A percentile compares a stretch with the other conserved stretches of the same genome.
Conservation (phyloP, 2,329 filamentous ascomycete species). For the Fusarium penzigii region DNA sequence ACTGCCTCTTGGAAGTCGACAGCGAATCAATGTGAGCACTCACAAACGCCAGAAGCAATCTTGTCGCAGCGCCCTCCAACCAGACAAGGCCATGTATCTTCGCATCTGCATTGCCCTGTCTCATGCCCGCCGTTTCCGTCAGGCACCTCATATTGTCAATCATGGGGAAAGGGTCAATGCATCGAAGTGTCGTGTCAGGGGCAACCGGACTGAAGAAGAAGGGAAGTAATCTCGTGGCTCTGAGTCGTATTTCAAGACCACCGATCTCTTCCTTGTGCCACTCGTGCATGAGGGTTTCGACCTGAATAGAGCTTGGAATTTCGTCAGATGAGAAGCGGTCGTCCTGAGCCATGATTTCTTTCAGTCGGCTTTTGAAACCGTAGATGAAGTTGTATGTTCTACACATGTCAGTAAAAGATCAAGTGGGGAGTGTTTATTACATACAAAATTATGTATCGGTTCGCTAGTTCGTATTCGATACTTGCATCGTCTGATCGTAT, state of each 20-base stretch:
- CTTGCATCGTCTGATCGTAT: not conserved
- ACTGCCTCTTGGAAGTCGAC: not conserved
- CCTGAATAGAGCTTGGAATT: not conserved
- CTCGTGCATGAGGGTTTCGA: slow-evolving; percentile 11
- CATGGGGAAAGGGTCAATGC: slow-evolving; percentile 8
- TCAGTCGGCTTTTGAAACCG: slow-evolving; percentile 22
- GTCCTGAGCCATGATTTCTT: slow-evolving; percentile 9
- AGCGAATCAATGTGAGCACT: slow-evolving; percentile 15
- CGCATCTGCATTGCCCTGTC: not conserved
- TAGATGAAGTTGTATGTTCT: slow-evolving; percentile 25
- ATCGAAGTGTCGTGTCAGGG: not conserved
- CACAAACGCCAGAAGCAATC: slow-evolving; percentile 16
- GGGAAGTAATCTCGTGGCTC: slow-evolving; percentile 15
- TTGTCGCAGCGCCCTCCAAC: slow-evolving; percentile 19
- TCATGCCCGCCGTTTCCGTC: slow-evolving; percentile 2
- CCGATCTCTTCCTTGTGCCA: slow-evolving; percentile 18
- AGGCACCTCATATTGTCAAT: slow-evolving; percentile 9
- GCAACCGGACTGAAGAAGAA: slow-evolving; percentile 18
- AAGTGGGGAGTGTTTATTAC: fast-evolving
- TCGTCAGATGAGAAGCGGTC: not conserved
- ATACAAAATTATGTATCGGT: slow-evolving; percentile 20
- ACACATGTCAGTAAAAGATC: not conserved
- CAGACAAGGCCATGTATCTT: slow-evolving; percentile 9
- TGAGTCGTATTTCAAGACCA: slow-evolving; percentile 11
- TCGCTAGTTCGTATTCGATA: slow-evolving; percentile 19